A percentile compares a stretch with the other conserved stretches of the same genome.
phyloP scores from a whole-genome alignment of 306 rosid species.

The Quercus agrifolia region DNA sequence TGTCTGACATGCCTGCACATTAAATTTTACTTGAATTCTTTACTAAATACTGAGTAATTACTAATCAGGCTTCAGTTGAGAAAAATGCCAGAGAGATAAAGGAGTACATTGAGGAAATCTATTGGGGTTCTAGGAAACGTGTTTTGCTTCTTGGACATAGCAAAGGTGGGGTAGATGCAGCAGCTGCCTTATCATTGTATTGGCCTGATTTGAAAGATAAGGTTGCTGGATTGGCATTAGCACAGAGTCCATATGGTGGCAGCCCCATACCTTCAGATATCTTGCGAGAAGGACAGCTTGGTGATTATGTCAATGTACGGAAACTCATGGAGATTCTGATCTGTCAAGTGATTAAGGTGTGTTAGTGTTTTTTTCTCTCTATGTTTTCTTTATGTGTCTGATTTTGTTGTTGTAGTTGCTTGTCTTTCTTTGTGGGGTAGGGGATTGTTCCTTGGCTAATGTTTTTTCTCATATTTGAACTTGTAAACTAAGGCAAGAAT shows the following conservation, averaged over 20 bases:
- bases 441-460: not conserved
- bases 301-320: slow-evolving; percentile 89
- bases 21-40: slow-evolving; percentile 1
- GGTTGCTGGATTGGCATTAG: slow-evolving; percentile 88
- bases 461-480: not conserved
- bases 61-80: slow-evolving; percentile 83
- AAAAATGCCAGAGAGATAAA: slow-evolving; percentile 92
- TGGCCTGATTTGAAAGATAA: slow-evolving; percentile 97
- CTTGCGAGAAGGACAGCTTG: slow-evolving; percentile 95
- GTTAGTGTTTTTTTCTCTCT: not conserved
- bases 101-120: slow-evolving; percentile 91
- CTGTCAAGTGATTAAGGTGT: slow-evolving; percentile 86
- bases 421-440: not conserved
- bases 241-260: slow-evolving; percentile 99
- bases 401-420: not conserved
- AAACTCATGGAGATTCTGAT: slow-evolving; percentile 87
- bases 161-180: slow-evolving; percentile 99
- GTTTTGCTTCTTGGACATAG: slow-evolving; percentile 97
- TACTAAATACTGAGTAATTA: slow-evolving; percentile 27
- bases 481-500: not conserved
- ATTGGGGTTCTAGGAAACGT: slow-evolving; percentile 89
- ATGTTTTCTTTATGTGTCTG: not conserved
- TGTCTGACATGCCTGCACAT: not conserved
- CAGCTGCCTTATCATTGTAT: slow-evolving; percentile 93
- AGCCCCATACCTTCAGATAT: slow-evolving; percentile 96